Evolutionary conservation across 257 asterid species (phyloP).

Genomic region (Echites panduratus): DNA sequence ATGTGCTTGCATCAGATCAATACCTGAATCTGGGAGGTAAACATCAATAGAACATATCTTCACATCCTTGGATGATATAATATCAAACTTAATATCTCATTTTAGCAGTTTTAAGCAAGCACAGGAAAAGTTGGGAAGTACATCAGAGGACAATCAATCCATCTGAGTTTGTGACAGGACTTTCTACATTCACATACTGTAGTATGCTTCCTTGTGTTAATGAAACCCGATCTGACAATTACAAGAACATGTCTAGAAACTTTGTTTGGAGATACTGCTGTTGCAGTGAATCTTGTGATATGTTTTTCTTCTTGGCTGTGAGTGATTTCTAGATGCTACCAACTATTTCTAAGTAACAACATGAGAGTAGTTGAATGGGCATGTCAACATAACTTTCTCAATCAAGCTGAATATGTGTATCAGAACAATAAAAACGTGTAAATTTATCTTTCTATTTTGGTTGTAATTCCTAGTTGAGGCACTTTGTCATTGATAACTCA

Average conservation of each 20-base stretch:
- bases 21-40: constrained; percentile 31
- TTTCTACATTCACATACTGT: neutral
- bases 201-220: neutral
- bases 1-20: constrained; percentile 26
- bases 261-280: constrained; percentile 92
- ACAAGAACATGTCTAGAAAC: constrained; percentile 99
- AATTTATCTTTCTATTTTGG: neutral
- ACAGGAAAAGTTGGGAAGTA: constrained; percentile 18
- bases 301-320: constrained; percentile 13
- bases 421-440: neutral
- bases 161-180: no score
- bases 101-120: constrained; percentile 26
- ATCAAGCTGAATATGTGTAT: neutral
- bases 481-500: no score
- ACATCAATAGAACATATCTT: constrained; percentile 5
- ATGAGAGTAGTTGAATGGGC: neutral
- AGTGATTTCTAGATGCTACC: neutral
- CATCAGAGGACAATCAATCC: constrained; percentile 17
- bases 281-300: constrained; percentile 93
- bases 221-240: constrained; percentile 45
- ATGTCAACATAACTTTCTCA: neutral
- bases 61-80: neutral
- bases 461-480: neutral
- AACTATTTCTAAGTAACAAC: neutral
- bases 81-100: constrained; percentile 1